Base-by-base conservation (phyloP, 1,139 yeast species). In the Pichia terricola region DNA sequence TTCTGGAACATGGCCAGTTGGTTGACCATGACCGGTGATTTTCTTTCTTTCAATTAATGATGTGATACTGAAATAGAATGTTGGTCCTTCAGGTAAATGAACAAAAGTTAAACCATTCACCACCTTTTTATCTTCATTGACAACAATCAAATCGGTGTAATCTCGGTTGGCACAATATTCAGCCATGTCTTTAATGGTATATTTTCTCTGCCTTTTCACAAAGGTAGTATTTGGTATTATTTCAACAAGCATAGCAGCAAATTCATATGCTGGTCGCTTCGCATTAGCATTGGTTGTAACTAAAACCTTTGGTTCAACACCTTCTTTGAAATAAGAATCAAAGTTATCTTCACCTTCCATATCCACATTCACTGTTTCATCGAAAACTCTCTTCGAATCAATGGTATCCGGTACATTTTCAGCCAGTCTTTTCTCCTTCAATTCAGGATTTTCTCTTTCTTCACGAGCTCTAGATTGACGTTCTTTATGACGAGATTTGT, bases 31-130 rank as follows among this genome's bases (percentile, higher is more conserved):
- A 11, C 96, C 96, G 25, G 69, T 63, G 46, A 91, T 86, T 52
- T 76, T 70, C 54, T 81, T 75, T n/a, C 86, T 81, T 52, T 83
- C 84, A 26, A 77, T 75, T 42, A 85, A 70, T 5, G 95, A 86
- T n/a, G 89, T 70, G 10, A 91, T 69, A 25, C 91, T 81, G 58
- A 91, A 91, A 65, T 91, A 89, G 59, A 87, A 87, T 0, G 96
- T 82, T 33, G 98, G 98, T 0, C 98, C 98, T 41, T 73, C 85
- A 5, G 98, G 98, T 50, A 91, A 71, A 66, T 89, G 96, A 50
- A 91, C 82, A 58, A 94, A 83, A 1, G 97, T 87, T 48, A 94
- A 65, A 4, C 98, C 98, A 42, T 85, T 89, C 40, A 91, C 94
- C 52, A 73, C 75, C 63, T 91, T 91, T 63, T 88, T 88, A 65